Percentiles rank a stretch among this genome's conserved stretches.
Conservation (phyloP, 345 rosid species). For the Gossypium rotundifolium region DNA sequence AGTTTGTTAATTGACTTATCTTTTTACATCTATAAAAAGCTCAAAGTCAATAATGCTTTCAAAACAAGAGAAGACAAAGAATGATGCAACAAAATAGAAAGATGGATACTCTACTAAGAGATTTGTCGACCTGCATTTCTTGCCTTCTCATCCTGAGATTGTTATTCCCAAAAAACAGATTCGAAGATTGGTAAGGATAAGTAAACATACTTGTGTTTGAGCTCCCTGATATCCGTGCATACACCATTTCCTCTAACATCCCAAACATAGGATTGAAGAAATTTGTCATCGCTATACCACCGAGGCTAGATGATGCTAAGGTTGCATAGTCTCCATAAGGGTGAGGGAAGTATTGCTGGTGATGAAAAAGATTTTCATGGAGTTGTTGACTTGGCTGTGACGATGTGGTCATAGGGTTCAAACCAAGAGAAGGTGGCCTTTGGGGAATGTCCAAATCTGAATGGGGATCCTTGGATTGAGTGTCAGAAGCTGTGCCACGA, state of each 20-base stretch:
- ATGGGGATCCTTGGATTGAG: constrained; percentile 21
- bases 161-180: constrained; percentile 23
- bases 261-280: constrained; percentile 46
- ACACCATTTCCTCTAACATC: constrained; percentile 61
- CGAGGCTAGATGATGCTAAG: constrained; percentile 32
- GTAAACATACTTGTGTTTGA: constrained; percentile 44
- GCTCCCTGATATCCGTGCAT: constrained; percentile 40
- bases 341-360: constrained; percentile 18
- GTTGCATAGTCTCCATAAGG: neutral
- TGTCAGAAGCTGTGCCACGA: constrained; percentile 47
- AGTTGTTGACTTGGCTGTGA: constrained; percentile 20
- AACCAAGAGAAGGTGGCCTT: constrained; percentile 40
- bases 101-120: constrained; percentile 68
- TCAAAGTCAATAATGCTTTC: constrained; percentile 9
- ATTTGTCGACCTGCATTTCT: constrained; percentile 62
- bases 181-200: constrained; percentile 37
- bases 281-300: constrained; percentile 37
- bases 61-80: constrained; percentile 75
- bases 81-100: constrained; percentile 70
- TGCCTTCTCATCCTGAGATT: constrained; percentile 68
- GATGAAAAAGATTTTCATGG: constrained; percentile 20
- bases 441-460: constrained; percentile 45
- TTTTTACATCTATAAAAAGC: neutral
- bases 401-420: constrained; percentile 15
- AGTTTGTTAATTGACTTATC: neutral